Base-by-base conservation (phyloP, 164 flowering plant species). In the Piper betle region DNA sequence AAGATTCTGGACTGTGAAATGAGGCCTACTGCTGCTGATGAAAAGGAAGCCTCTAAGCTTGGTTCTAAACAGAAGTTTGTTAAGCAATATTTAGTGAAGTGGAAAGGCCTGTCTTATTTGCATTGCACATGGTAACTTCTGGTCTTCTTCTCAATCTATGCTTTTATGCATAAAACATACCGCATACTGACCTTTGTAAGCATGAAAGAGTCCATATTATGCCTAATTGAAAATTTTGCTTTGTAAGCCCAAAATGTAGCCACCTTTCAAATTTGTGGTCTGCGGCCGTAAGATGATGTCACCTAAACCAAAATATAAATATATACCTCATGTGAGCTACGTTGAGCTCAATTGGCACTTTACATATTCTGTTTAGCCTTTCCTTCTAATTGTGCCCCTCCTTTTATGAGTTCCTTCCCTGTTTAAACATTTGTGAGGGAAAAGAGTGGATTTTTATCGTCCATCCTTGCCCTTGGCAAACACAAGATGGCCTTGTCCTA, bases 111-210 rank as follows among this genome's bases (percentile, higher is more conserved):
- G 61, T 94, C 99, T 55, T 91, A 88, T 80, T 75, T 94, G 71
- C 99, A 94, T 64, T 94, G 99, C 74, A 76, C 87, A 72, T 94
- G 99, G 99, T 94, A 85, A 42, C 58, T 65, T n/a, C n/a, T n/a
- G 7, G n/a, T 58, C 46, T 5, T 55, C 11, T 6, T 54, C 39
- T 55, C 48, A 7, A 19, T 53, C 25, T 15, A 42, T 6, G 11
- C 46, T 42, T 42, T 6, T 46, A 46, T 15, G 12, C 50, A 46
- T 46, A 10, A 12, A 25, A 46, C 15, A 46, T 46, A 2, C 10
- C 15, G 11, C 50, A 6, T 46, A 46, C 3, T 10, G 33, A 25
- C 33, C 33, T 25, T 25, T 25, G 33, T 25, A 25, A 25, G 33
- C 33, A 25, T 25, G 33, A 25, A 25, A 25, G 33, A 25, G 33